Base-by-base conservation (phyloP, 1,139 yeast species). In the Scheffersomyces insectosa region DNA sequence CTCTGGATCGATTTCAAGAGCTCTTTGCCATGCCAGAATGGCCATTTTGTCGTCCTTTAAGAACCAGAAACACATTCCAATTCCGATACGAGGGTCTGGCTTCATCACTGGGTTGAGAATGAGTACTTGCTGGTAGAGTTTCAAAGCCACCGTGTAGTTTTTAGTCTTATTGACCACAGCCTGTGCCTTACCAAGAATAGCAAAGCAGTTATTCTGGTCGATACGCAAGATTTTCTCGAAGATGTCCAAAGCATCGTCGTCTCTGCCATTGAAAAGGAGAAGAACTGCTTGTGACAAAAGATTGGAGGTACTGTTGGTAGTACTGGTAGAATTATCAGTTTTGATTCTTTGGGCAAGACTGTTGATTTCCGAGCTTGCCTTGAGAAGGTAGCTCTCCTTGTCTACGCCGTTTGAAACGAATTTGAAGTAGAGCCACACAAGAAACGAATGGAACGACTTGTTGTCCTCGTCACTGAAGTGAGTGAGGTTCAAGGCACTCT, bases 81-180 rank as follows among this genome's bases (percentile, higher is more conserved):
- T 83, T 20, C 99, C 99, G 45, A 93, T 78, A 65, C 99, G 77
- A 15, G 99, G 96, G 64, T 93, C 99, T 1, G 98, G 98, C 50
- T 78, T 77, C 58, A 86, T 71, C 33, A 82, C 60, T 2, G 98
- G 98, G 50, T 89, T 84, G 41, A 85, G 73, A 38, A 84, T 77
- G 52, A 93, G 72, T 8, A 88, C 85, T 51, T 85, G 88, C 67
- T 93, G 99, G 64, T 87, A 93, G 37, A 87, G 65, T 60, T 85
- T 85, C 54, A 93, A 76, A 13, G 97, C 93, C 7, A 77, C 82
- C 28, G 77, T 63, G 64, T 84, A 90, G 60, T 88, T 87, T 49
- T 81, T 83, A 3, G 72, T 64, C 62, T 85, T 86, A 51, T 79
- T 79, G 59, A 88, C 83, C 30, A 85, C 68, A 25, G 89, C 73